phyloP scores from a whole-genome alignment of 179 eudicot species.

The Kewa caespitosa region DNA sequence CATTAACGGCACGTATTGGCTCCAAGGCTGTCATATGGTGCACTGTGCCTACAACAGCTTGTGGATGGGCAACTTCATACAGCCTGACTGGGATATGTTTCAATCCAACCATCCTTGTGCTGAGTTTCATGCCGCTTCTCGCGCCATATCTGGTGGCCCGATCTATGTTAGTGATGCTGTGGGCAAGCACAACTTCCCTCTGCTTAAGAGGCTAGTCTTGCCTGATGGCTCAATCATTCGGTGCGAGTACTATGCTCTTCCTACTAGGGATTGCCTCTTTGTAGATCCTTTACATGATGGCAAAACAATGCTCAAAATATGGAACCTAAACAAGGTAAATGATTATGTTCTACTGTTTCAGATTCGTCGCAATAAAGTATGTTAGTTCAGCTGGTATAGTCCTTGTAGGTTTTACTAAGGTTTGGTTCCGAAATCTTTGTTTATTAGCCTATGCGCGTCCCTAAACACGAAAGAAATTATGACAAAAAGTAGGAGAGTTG shows the following conservation, averaged over 20 bases:
- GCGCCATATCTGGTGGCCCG: slow-evolving; percentile 91
- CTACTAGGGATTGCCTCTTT: slow-evolving; percentile 79
- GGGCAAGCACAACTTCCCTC: slow-evolving; percentile 65
- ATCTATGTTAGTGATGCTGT: slow-evolving; percentile 81
- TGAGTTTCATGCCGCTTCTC: slow-evolving; percentile 87
- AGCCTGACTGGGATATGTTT: slow-evolving; percentile 98
- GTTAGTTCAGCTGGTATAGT: too few species aligned
- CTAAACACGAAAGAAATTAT: too few species aligned
- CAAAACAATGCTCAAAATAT: slow-evolving; percentile 88
- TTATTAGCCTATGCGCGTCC: too few species aligned
- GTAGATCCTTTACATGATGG: slow-evolving; percentile 87
- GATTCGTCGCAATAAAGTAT: neutral
- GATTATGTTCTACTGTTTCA: neutral
- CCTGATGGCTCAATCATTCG: slow-evolving; percentile 79
- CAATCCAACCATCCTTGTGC: slow-evolving; percentile 95
- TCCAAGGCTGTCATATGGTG: slow-evolving; percentile 97
- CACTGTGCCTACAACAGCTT: slow-evolving; percentile 93
- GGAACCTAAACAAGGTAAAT: slow-evolving; percentile 79
- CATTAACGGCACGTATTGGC: slow-evolving; percentile 88
- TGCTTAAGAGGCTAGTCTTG: slow-evolving; percentile 65
- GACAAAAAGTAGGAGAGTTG: too few species aligned
- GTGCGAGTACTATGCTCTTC: slow-evolving; percentile 73
- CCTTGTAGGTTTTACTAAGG: too few species aligned
- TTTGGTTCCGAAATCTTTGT: too few species aligned
- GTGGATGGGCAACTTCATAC: slow-evolving; percentile 97